Base-by-base conservation (phyloP, 176 grass and related monocot genomes). In the Zea mays region DNA sequence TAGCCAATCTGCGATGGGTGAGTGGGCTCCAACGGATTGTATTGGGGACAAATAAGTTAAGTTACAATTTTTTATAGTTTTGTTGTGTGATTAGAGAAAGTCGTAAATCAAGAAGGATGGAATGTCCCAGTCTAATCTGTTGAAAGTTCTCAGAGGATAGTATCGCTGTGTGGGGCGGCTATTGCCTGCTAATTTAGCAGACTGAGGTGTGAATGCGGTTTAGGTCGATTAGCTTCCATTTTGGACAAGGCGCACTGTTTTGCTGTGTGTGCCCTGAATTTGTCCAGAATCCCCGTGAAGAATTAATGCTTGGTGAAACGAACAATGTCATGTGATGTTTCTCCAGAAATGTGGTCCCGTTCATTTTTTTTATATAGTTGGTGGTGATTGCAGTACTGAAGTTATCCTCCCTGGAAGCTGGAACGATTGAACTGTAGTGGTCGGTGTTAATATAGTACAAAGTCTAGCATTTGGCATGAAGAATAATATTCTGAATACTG, bases 151-250 rank as follows among this genome's bases (percentile, higher is more conserved):
- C 33, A 45, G 3, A 79, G 51, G 55, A 67, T 67, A 74, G n/a
- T 83, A 36, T 39, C 2, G 79, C 59, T 65, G 35, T 4, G 36
- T 66, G n/a, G 21, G 36, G 38, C 67, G 58, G 6, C 71, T 16
- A 68, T 62, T 7, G 19, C 49, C 43, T 74, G 19, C 81, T 75
- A 58, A 58, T 88, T 75, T 56, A 63, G 46, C 55, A 20, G 81
- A 73, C 37, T 41, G 36, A 58, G 75, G 57, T 65, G 67, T 65
- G 74, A 67, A 67, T 15, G 60, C 21, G 50, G 54, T 17, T 74
- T 7, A 52, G 42, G 42, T 20, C 17, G 0, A 10, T 8, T 7
- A 74, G 50, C 73, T 54, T 16, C 78, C 41, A 59, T 72, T 73
- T 71, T 64, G 45, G n/a, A 78, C 48, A 34, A 71, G 46, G 12